A percentile compares a stretch with the other conserved stretches of the same genome.
phyloP scores from a whole-genome alignment of 2,329 filamentous ascomycete species.

The Penicillium nordicum region DNA sequence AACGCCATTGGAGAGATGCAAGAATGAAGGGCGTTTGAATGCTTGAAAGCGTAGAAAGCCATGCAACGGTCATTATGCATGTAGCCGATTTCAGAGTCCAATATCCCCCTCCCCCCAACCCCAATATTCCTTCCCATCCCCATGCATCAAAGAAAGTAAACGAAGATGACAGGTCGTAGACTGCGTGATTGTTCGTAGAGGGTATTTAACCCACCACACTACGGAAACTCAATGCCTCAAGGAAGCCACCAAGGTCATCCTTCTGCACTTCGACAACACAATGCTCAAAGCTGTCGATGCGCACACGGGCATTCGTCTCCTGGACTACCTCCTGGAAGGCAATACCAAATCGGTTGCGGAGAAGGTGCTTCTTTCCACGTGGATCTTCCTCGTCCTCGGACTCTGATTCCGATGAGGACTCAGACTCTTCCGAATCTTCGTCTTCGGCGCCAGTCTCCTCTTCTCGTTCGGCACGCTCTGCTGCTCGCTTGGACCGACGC shows the following conservation, averaged over 20 bases:
- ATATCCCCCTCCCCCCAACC: constrained; percentile 8
- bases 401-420: constrained; percentile 53
- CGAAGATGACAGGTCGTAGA: constrained; percentile 24
- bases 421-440: constrained; percentile 63
- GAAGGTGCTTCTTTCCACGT: constrained; percentile 61
- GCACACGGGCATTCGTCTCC: constrained; percentile 82
- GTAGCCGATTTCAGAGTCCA: constrained; percentile 11
- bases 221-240: constrained; percentile 90
- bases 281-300: constrained; percentile 96
- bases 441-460: constrained; percentile 53
- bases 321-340: constrained; percentile 93
- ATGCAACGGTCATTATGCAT: constrained; percentile 20
- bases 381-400: constrained; percentile 55
- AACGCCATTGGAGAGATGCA: constrained; percentile 23
- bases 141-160: constrained; percentile 16
- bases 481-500: constrained; percentile 59
- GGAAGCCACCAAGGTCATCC: constrained; percentile 84
- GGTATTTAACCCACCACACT: constrained; percentile 61
- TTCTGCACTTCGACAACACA: constrained; percentile 97
- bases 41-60: constrained; percentile 13
- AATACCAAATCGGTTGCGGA: constrained; percentile 85
- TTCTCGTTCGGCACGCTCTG: constrained; percentile 49
- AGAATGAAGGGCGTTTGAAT: constrained; percentile 16
- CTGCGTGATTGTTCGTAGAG: constrained; percentile 20
- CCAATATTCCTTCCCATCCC: constrained; percentile 10